phyloP scores from a whole-genome alignment of 345 rosid species.

The Moricandia moricandioides region DNA sequence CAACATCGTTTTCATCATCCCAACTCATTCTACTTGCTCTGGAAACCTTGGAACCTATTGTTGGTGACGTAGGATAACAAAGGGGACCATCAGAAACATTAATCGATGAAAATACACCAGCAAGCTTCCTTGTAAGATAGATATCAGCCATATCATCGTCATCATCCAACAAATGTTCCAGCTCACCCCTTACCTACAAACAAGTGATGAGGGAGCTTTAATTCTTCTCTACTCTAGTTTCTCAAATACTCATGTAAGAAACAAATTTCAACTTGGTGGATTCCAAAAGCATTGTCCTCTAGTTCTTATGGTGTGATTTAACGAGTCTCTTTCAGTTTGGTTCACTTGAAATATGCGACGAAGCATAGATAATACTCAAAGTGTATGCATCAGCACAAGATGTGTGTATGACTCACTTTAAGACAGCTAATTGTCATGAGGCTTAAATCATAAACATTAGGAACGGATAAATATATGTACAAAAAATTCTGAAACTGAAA shows the following conservation, averaged over 20 bases:
- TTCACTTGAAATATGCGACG: too few relatives aligned
- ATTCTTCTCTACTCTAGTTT: neutral
- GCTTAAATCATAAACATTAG: neutral
- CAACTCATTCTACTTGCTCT: constrained; percentile 85
- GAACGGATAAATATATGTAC: too few relatives aligned
- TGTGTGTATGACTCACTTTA: neutral
- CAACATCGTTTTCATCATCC: constrained; percentile 90
- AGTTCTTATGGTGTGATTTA: too few relatives aligned
- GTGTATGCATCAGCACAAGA: too few relatives aligned
- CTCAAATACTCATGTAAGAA: too few relatives aligned
- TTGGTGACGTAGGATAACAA: constrained; percentile 80
- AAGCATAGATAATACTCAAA: too few relatives aligned
- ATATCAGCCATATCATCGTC: constrained; percentile 95
- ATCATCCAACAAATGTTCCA: constrained; percentile 88
- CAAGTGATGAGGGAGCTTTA: neutral
- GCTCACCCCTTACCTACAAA: constrained; percentile 84
- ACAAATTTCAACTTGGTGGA: too few relatives aligned
- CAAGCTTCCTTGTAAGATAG: constrained; percentile 81
- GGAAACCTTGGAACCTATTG: constrained; percentile 86
- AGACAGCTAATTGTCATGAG: neutral
- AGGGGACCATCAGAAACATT: constrained; percentile 62
- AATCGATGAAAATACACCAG: constrained; percentile 55
- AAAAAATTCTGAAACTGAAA: too few relatives aligned
- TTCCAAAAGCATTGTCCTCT: too few relatives aligned
- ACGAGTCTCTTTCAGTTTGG: too few relatives aligned